Evolutionary conservation across 176 grass and related monocot genomes (phyloP).

Genomic region (Rhynchospora breviuscula): DNA sequence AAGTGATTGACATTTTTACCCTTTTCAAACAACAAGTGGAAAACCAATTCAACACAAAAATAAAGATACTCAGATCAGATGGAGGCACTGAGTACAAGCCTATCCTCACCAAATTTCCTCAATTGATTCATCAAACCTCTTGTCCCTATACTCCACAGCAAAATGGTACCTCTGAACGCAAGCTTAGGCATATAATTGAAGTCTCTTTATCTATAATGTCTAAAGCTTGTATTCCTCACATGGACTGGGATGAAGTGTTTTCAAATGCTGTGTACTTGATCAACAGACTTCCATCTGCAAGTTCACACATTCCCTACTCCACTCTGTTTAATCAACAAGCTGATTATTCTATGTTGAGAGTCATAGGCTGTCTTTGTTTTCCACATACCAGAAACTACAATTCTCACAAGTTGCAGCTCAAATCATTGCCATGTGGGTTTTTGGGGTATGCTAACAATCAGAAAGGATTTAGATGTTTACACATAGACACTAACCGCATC

Average conservation of each 20-base stretch:
- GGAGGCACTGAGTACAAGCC: not conserved
- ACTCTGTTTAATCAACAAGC: no score
- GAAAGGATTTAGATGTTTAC: no score
- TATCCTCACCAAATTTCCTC: not conserved
- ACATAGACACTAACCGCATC: no score
- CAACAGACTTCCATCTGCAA: not conserved
- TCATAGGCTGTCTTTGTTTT: no score
- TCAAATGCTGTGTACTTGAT: not conserved
- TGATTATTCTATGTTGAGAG: no score
- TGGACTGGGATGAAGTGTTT: not conserved
- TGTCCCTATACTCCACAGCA: not conserved
- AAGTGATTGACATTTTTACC: not conserved
- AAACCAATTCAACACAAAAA: not conserved
- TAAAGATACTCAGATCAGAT: not conserved
- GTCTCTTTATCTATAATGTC: not conserved
- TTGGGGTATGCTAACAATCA: no score
- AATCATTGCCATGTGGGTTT: no score
- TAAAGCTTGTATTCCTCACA: not conserved
- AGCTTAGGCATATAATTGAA: not conserved
- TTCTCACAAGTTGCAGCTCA: no score
- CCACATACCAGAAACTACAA: no score
- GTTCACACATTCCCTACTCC: no score
- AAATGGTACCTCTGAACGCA: not conserved
- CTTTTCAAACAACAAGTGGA: not conserved
- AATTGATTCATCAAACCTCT: not conserved